Conservation (phyloP, 805 yeast genomes). For the Phaffomyces opuntiae region DNA sequence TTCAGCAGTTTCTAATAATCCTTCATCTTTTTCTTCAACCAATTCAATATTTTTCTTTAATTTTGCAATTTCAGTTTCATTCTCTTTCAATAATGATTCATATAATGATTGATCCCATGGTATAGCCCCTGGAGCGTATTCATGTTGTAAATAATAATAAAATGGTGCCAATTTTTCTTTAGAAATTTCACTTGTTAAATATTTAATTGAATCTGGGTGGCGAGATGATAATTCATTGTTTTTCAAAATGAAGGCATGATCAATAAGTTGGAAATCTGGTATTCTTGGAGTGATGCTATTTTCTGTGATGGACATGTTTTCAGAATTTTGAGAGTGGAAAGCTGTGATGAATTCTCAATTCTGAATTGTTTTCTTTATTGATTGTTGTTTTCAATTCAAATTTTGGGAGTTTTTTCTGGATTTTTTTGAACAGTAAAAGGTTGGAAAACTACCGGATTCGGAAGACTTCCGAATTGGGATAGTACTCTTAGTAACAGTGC, state of each 20-base stretch:
- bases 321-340: no score
- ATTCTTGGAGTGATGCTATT: conserved; percentile 31
- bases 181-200: conserved; percentile 48
- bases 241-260: conserved; percentile 61
- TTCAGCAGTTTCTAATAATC: conserved; percentile 74
- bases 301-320: conserved; percentile 10
- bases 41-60: conserved; percentile 38
- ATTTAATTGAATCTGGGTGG: conserved; percentile 37
- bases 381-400: no score
- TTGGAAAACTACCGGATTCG: no score
- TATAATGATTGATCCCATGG: conserved; percentile 59
- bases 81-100: conserved; percentile 40
- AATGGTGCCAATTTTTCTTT: conserved; percentile 73
- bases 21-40: conserved; percentile 62
- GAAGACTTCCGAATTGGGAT: no score
- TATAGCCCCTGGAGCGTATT: conserved; percentile 31
- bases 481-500: no score
- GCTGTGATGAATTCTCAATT: no score
- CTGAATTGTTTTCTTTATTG: no score
- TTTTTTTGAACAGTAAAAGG: no score
- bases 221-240: conserved; percentile 29
- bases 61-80: conserved; percentile 45
- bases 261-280: conserved; percentile 82
- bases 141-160: conserved; percentile 58
- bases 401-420: no score